These are phyloP conservation scores for Brassica juncea DNA, from an alignment of 345 rosid species.

Conservation along the genomic window DNA sequence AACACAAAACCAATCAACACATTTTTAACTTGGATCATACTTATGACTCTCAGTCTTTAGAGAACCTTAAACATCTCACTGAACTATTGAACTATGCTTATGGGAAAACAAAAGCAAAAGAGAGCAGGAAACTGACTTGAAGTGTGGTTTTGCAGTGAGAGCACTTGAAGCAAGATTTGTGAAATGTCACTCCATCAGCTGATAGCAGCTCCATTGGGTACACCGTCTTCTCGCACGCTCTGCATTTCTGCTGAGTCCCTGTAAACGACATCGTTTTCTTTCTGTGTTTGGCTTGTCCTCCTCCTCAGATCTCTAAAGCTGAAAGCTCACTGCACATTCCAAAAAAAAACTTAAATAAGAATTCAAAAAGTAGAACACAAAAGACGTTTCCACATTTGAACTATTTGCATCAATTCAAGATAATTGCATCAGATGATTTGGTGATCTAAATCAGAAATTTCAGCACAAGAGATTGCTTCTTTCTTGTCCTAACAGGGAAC, in stretches of 20 bases:
- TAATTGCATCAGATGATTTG: background rate
- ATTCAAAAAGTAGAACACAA: constrained; percentile 6
- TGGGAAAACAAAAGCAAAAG: background rate
- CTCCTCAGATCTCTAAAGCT: background rate
- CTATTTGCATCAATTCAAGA: constrained; percentile 3
- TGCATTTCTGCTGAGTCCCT: constrained; percentile 96
- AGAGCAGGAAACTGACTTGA: constrained; percentile 49
- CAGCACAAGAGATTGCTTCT: constrained; percentile 5
- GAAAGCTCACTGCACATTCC: background rate
- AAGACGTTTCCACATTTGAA: background rate
- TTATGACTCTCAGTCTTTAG: background rate
- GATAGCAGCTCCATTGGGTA: constrained; percentile 90
- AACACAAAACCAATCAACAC: constrained; percentile 22
- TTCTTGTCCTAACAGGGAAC: background rate
- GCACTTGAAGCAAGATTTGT: constrained; percentile 93
- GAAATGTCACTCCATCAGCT: constrained; percentile 87
- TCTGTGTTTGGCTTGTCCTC: background rate
- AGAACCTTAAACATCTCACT: background rate
- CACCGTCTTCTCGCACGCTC: constrained; percentile 94
- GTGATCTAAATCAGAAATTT: background rate
- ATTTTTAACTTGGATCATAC: constrained; percentile 7
- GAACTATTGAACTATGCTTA: background rate
- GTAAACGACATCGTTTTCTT: constrained; percentile 69
- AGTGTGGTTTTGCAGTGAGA: constrained; percentile 93
- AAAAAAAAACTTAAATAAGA: background rate